Evolutionary conservation across 139 green algal genomes (phyloP).

Genomic region (Ulvella scutata): DNA sequence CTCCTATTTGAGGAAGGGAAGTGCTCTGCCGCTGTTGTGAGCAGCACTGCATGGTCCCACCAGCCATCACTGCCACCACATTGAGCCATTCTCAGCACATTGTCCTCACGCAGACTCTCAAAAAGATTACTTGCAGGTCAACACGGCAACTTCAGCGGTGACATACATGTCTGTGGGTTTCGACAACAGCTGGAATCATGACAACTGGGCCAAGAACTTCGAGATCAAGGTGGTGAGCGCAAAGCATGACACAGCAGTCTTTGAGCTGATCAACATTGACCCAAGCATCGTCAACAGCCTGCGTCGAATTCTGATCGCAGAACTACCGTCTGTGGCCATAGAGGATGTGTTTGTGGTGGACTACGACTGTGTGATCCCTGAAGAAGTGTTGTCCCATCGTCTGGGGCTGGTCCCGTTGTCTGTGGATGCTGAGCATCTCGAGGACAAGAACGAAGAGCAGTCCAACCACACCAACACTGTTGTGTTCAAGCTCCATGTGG

Average conservation of each 20-base stretch:
- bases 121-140: conserved; percentile 34
- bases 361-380: conserved; percentile 13
- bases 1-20: background rate
- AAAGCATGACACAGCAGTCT: conserved; percentile 51
- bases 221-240: conserved; percentile 22
- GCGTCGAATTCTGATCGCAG: conserved; percentile 82
- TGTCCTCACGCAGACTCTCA: background rate
- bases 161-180: conserved; percentile 47
- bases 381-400: conserved; percentile 84
- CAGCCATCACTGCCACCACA: background rate
- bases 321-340: conserved; percentile 93
- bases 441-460: conserved; percentile 33
- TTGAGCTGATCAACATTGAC: conserved; percentile 83
- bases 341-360: conserved; percentile 95
- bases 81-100: background rate
- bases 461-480: conserved; percentile 47
- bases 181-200: conserved; percentile 58
- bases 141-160: conserved; percentile 41
- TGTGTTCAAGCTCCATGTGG: conserved; percentile 44
- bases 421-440: conserved; percentile 63
- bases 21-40: background rate
- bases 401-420: conserved; percentile 80
- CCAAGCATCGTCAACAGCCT: conserved; percentile 84
- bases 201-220: conserved; percentile 27
- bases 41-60: background rate